A percentile compares a stretch with the other conserved stretches of the same genome.
Evolutionary conservation across 2,329 filamentous ascomycete species (phyloP).

Genomic region (Sporothrix brunneoviolacea): DNA sequence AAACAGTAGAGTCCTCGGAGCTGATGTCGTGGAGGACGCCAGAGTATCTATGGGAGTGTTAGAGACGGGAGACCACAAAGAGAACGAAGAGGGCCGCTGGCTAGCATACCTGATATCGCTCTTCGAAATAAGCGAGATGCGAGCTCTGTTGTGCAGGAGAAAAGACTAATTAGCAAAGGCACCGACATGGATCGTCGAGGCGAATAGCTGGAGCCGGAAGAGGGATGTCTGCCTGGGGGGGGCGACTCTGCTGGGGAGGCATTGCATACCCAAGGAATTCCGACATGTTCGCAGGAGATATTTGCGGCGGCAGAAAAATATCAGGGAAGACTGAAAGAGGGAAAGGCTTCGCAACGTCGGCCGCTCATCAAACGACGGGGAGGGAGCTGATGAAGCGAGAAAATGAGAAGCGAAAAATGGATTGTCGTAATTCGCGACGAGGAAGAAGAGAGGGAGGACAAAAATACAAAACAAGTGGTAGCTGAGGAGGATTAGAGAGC

Average conservation of each 20-base stretch:
- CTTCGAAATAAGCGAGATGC: slow-evolving; percentile 20
- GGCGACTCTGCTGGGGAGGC: too few relatives aligned
- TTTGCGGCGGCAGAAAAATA: background rate
- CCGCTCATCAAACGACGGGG: too few relatives aligned
- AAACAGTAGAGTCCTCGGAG: slow-evolving; percentile 92
- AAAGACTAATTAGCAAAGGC: slow-evolving; percentile 4
- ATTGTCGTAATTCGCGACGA: too few relatives aligned
- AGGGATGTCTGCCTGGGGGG: too few relatives aligned
- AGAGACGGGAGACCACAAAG: background rate
- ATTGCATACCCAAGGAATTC: slow-evolving; percentile 18
- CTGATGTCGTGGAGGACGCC: slow-evolving; percentile 97
- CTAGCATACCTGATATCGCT: slow-evolving; percentile 17
- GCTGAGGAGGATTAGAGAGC: background rate
- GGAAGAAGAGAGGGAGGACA: background rate
- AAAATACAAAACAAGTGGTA: background rate
- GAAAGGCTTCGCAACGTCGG: too few relatives aligned
- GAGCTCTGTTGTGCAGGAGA: slow-evolving; percentile 12
- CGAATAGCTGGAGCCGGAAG: too few relatives aligned
- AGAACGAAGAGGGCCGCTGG: background rate
- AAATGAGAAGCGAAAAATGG: too few relatives aligned
- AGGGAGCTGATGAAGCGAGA: too few relatives aligned
- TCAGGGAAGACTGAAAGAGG: too few relatives aligned
- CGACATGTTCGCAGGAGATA: slow-evolving; percentile 15
- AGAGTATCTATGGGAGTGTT: slow-evolving; percentile 63
- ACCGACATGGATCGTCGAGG: background rate